These are phyloP conservation scores for Aspergillus pseudonomiae DNA, from an alignment of 2,329 filamentous ascomycete species.

Conservation along the genomic window DNA sequence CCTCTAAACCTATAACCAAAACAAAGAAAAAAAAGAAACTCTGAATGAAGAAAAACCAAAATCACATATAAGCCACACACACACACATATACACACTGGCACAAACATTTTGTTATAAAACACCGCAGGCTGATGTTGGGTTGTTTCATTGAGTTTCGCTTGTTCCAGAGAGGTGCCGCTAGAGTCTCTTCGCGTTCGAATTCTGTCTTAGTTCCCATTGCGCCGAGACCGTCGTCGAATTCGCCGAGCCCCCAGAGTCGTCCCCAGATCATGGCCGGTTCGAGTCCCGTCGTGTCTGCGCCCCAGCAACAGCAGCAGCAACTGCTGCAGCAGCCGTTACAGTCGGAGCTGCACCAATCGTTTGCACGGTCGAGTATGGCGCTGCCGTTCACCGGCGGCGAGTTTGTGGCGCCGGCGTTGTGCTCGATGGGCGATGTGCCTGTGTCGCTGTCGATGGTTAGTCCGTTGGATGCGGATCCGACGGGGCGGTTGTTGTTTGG, in stretches of 20 bases:
- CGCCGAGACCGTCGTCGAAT: slow-evolving; percentile 18
- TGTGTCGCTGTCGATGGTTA: slow-evolving; percentile 4
- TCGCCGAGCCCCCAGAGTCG: slow-evolving; percentile 4
- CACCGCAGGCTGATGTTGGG: slow-evolving; percentile 21
- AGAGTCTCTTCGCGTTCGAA: slow-evolving; percentile 17
- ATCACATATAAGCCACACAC: not conserved
- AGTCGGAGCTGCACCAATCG: not conserved
- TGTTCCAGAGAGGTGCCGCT: slow-evolving; percentile 18
- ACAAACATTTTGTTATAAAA: not conserved
- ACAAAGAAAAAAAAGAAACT: not conserved
- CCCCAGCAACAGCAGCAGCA: not conserved
- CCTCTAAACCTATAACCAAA: not conserved
- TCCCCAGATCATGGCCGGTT: not conserved
- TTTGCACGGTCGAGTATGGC: not conserved
- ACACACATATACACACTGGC: not conserved
- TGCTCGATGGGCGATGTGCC: not conserved
- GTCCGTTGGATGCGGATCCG: not conserved
- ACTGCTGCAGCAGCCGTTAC: not conserved
- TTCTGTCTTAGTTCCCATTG: slow-evolving; percentile 22
- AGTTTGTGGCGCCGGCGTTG: not conserved
- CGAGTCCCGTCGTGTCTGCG: not conserved
- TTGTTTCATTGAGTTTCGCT: slow-evolving; percentile 9
- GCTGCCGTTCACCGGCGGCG: not conserved
- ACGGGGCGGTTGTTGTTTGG: slow-evolving; percentile 5
- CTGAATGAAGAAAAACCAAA: not conserved